Conservation (phyloP, 2,329 filamentous ascomycete species). For the Alternaria sp. region DNA sequence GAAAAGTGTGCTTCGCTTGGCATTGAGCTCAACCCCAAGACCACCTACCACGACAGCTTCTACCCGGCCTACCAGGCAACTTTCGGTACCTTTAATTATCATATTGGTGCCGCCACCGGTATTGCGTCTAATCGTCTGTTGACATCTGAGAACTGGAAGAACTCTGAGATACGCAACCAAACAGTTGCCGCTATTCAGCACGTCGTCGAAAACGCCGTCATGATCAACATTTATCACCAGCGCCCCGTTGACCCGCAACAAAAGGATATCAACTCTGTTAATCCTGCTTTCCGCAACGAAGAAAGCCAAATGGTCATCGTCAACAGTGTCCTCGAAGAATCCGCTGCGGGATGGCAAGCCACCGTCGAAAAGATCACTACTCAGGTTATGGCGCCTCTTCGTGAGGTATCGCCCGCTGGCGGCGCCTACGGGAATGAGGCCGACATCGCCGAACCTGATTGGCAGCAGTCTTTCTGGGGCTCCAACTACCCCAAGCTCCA, state of each 20-base stretch:
- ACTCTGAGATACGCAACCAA: constrained; percentile 36
- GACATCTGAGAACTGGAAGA: constrained; percentile 44
- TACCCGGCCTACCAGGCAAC: constrained; percentile 45
- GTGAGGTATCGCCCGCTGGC: constrained; percentile 33
- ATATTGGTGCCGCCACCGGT: constrained; percentile 42
- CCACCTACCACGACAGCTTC: constrained; percentile 36
- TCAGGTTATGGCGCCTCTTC: constrained; percentile 37
- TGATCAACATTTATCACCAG: constrained; percentile 40
- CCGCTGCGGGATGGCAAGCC: constrained; percentile 36
- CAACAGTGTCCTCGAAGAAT: constrained; percentile 29
- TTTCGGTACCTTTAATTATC: constrained; percentile 34
- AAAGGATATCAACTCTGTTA: constrained; percentile 39
- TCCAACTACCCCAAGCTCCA: constrained; percentile 39
- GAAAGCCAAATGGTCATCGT: constrained; percentile 37
- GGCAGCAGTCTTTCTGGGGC: constrained; percentile 55
- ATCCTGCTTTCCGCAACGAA: constrained; percentile 43
- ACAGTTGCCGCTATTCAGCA: constrained; percentile 38
- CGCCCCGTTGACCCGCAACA: constrained; percentile 31
- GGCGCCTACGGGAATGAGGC: constrained; percentile 54
- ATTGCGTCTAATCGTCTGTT: constrained; percentile 49
- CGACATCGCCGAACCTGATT: constrained; percentile 52
- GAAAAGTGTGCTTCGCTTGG: constrained; percentile 33
- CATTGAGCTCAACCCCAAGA: constrained; percentile 37
- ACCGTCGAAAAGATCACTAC: constrained; percentile 29
- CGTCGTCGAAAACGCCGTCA: constrained; percentile 34